Conservation (phyloP, 768 basidiomycete species). For the Mycena indigotica region DNA sequence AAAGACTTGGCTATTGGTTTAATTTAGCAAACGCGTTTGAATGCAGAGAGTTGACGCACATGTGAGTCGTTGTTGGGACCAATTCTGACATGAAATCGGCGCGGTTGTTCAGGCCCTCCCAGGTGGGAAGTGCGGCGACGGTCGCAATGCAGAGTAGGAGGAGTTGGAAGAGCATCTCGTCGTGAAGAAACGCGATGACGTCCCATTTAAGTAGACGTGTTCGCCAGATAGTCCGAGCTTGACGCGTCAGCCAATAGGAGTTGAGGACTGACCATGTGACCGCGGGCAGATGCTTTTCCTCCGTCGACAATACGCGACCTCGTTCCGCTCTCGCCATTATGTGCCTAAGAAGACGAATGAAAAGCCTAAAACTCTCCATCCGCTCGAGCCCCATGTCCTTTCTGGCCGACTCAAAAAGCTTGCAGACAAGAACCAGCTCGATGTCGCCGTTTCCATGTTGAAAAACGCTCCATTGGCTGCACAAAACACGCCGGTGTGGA, state of each 20-base stretch:
- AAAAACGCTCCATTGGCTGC: slow-evolving; percentile 71
- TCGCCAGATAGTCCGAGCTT: slow-evolving; percentile 26
- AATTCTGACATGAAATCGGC: slow-evolving; percentile 42
- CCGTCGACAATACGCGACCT: slow-evolving; percentile 12
- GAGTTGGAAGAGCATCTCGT: slow-evolving; percentile 26
- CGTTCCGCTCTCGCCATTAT: slow-evolving; percentile 45
- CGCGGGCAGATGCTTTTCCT: neutral
- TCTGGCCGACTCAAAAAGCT: slow-evolving; percentile 60
- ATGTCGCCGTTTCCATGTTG: slow-evolving; percentile 67
- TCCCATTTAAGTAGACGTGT: neutral
- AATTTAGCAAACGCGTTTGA: neutral
- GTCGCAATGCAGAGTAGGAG: slow-evolving; percentile 26
- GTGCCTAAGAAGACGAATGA: slow-evolving; percentile 37
- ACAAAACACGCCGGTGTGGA: slow-evolving; percentile 78
- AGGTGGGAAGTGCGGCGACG: slow-evolving; percentile 43
- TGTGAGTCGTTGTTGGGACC: slow-evolving; percentile 44
- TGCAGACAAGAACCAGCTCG: slow-evolving; percentile 55
- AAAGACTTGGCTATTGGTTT: neutral
- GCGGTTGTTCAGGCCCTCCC: slow-evolving; percentile 38
- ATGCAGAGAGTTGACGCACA: slow-evolving; percentile 23
- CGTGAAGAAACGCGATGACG: neutral
- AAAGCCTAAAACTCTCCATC: slow-evolving; percentile 33
- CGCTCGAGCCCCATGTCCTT: slow-evolving; percentile 66
- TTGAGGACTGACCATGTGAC: neutral
- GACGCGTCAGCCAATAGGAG: slow-evolving; percentile 8